A percentile compares a stretch with the other conserved stretches of the same genome.
These are phyloP conservation scores for Lactifluus volemus DNA, from an alignment of 768 basidiomycete genomes.

Conservation along the genomic window DNA sequence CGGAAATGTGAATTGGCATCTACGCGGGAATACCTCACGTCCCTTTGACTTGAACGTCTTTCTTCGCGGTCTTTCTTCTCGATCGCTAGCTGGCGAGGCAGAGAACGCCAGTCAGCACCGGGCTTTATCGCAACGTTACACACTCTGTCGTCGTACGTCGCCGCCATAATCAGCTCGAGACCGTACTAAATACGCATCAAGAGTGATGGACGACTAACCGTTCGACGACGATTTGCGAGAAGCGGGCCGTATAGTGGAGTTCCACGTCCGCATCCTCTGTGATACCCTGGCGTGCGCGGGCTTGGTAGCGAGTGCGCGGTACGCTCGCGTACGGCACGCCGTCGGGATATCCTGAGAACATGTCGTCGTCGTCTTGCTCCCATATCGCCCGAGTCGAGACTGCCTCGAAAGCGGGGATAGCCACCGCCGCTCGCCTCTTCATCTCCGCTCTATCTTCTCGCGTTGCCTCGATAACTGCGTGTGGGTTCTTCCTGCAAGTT, in stretches of 20 bases:
- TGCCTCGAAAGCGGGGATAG: constrained; percentile 42
- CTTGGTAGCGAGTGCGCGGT: constrained; percentile 40
- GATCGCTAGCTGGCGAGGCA: neutral
- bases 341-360: constrained; percentile 39
- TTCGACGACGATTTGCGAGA: constrained; percentile 37
- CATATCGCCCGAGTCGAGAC: constrained; percentile 14
- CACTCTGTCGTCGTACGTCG: constrained; percentile 22
- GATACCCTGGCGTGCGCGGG: constrained; percentile 28
- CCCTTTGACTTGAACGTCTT: neutral
- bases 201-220: constrained; percentile 21
- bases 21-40: constrained; percentile 44
- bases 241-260: constrained; percentile 50
- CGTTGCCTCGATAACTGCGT: constrained; percentile 31
- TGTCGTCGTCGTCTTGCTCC: constrained; percentile 4
- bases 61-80: neutral
- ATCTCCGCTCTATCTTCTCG: constrained; percentile 28
- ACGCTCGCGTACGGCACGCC: constrained; percentile 34
- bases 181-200: neutral
- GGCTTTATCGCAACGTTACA: constrained; percentile 45
- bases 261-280: constrained; percentile 30
- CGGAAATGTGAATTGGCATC: constrained; percentile 45
- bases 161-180: neutral
- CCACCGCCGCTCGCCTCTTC: constrained; percentile 29
- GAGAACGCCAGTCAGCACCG: constrained; percentile 33
- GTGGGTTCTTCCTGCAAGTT: constrained; percentile 35